These are phyloP conservation scores for Colletotrichum salicis DNA, from an alignment of 2,329 filamentous ascomycete species.

Conservation along the genomic window DNA sequence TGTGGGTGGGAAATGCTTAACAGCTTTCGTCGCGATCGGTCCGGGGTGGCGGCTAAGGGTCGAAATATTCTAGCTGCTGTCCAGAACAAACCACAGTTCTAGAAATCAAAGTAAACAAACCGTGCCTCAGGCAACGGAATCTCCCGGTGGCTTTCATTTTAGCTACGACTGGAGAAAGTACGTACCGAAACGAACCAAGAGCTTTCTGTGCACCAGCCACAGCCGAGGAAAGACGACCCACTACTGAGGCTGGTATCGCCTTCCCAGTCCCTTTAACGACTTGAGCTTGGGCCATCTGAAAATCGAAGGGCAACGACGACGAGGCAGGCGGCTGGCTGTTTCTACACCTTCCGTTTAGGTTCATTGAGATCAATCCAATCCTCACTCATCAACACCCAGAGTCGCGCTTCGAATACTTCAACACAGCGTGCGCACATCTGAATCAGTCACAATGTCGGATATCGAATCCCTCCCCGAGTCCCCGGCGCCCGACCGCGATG, in stretches of 20 bases:
- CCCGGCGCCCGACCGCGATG: conserved; percentile 44
- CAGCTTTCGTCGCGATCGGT: conserved; percentile 2
- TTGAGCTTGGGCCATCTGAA: conserved; percentile 33
- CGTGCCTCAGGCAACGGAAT: conserved; percentile 34
- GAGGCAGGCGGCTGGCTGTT: background rate
- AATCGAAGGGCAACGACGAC: conserved; percentile 21
- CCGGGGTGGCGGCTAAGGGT: conserved; percentile 7
- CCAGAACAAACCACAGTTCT: background rate
- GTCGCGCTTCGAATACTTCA: background rate
- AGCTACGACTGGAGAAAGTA: background rate
- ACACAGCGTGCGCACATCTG: background rate
- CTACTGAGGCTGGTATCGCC: conserved; percentile 1
- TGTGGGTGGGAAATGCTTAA: conserved; percentile 1
- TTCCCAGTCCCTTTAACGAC: conserved; percentile 3
- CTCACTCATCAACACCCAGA: background rate
- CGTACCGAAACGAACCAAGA: background rate
- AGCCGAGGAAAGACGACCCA: background rate
- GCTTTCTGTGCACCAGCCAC: background rate
- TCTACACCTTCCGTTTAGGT: too few relatives aligned
- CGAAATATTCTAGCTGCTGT: conserved; percentile 13
- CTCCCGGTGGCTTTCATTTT: background rate
- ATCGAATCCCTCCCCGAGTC: conserved; percentile 53
- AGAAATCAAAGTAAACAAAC: conserved; percentile 35
- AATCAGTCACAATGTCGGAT: conserved; percentile 55
- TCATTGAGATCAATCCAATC: background rate